Base-by-base conservation (phyloP, 2,329 filamentous ascomycete genomes). In the Sporothrix pallida region DNA sequence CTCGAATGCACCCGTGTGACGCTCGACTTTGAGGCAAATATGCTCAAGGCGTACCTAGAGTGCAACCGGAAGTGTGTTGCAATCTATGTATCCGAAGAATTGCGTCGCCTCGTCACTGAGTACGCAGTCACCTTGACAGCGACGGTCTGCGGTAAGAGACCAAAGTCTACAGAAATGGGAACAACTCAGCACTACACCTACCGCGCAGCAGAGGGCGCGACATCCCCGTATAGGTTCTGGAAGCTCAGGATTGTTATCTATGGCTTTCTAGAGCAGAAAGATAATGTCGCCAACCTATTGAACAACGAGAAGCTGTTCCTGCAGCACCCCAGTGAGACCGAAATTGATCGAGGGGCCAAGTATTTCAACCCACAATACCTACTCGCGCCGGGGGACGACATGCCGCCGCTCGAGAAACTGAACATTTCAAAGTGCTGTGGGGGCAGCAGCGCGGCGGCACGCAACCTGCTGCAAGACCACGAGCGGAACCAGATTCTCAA, bases 321-420 rank as follows among this genome's bases (percentile, higher is more conserved):
- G 13, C 62, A 67, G 42, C 62, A 67, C 62, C 62, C 62, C 7
- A 15, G 62, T 23, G 37, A 46, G n/a, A 46, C 31, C 31, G 62
- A 67, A 44, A 67, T 67, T n/a, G 62, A 56, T 56, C 52, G n/a
- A 56, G n/a, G 52, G 52, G n/a, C 62, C 62, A 67, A 56, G 52
- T 67, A 67, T 46, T 44, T 46, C 31, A 67, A 67, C 42, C 62
- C 62, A 46, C 62, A 67, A 46, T 67, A 62, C 31, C 58, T 62
- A 1, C 31, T 62, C 13, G 52, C 52, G n/a, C 52, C 52, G 52
- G 52, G 52, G n/a, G 52, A 23, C 52, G 52, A 56, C 52, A 56
- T 56, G 52, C 52, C 52, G 52, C 52, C 52, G 52, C 52, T 56
- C 5, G n/a, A 56, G 52, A 56, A 7, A 23, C 52, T 56, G 52